A percentile compares a stretch with the other conserved stretches of the same genome.
phyloP scores from a whole-genome alignment of 2,329 filamentous ascomycete genomes.

The Coniochaeta sp. region DNA sequence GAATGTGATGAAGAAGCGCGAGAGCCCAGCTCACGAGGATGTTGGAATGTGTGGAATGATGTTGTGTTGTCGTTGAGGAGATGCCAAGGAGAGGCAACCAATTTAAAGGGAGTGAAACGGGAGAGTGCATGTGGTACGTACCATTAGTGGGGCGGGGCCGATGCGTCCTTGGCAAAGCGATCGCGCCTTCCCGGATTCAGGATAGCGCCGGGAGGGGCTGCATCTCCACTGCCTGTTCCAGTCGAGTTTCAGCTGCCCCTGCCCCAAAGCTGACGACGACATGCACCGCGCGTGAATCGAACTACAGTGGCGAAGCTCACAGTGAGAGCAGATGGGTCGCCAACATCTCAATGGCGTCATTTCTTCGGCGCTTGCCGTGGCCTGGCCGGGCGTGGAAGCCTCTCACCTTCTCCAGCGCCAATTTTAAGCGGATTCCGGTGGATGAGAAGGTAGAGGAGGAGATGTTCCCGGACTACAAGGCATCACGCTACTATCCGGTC shows the following conservation, averaged over 20 bases:
- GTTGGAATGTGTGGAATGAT: not conserved
- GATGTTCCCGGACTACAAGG: constrained; percentile 11
- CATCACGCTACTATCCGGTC: constrained; percentile 16
- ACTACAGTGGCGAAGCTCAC: too few relatives aligned
- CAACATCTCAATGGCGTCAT: constrained; percentile 26
- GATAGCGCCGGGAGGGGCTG: not conserved
- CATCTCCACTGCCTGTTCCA: constrained; percentile 1
- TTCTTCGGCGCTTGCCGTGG: not conserved
- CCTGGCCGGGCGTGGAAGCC: not conserved
- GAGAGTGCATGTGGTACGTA: not conserved
- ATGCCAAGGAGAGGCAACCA: too few relatives aligned
- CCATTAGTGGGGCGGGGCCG: not conserved
- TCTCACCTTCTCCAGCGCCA: constrained; percentile 5
- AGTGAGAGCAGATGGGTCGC: too few relatives aligned
- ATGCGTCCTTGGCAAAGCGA: not conserved
- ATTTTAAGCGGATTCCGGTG: constrained; percentile 3
- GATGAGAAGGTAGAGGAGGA: constrained; percentile 16
- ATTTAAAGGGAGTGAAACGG: not conserved
- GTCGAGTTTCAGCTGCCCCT: constrained; percentile 5
- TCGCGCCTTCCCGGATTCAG: not conserved
- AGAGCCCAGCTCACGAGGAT: not conserved
- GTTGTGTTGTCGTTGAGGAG: not conserved
- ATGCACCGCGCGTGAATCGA: too few relatives aligned
- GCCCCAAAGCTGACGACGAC: too few relatives aligned
- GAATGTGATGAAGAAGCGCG: not conserved